Evolutionary conservation across 179 eudicot genomes (phyloP), one percentile per base, ranked within the genome.

Genomic region (Patellifolia procumbens): DNA sequence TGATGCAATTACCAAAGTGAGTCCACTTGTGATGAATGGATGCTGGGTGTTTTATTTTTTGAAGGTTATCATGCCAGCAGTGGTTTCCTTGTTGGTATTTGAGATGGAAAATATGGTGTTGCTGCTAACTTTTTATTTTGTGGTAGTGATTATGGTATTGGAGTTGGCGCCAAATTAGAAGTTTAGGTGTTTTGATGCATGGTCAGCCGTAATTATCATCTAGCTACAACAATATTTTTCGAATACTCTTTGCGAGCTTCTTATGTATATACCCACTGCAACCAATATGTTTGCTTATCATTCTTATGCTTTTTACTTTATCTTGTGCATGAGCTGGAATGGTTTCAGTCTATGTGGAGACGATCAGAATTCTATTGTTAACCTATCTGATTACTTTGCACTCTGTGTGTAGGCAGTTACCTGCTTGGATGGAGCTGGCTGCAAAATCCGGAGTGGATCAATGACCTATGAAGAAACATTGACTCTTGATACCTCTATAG

Each of bases 351-450:
- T 60, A 12, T 39, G 17, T 48, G 48, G 34, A 15, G 5, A 58
- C 24, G 31, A 68, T 67, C 19, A 43, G 34, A 74, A 34, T 74
- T 42, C 39, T 10, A 62, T 51, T 59, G 31, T 59, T 73, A 34
- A 72, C 48, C 59, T 72, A 53, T 75, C 63, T 69, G 72, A 80
- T 83, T 76, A 73, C 69, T 63, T 78, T 74, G 74, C 72, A 61
- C 77, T 74, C 84, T 74, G 82, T 76, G 85, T 89, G 80, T 89
- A 94, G 98, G 94, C 98, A 91, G 98, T 94, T 85, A 88, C 89
- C 83, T 94, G 98, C 85, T 85, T 94, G 94, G 98, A 87, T 78
- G 91, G 97, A 80, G 96, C 86, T 88, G 91, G 84, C 77, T 94
- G 98, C 88, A 91, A 88, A 84, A 77, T 92, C 70, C 91, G 93